Base-by-base conservation (phyloP, 1,284 basidiomycete species). In the Boletus mariae region DNA sequence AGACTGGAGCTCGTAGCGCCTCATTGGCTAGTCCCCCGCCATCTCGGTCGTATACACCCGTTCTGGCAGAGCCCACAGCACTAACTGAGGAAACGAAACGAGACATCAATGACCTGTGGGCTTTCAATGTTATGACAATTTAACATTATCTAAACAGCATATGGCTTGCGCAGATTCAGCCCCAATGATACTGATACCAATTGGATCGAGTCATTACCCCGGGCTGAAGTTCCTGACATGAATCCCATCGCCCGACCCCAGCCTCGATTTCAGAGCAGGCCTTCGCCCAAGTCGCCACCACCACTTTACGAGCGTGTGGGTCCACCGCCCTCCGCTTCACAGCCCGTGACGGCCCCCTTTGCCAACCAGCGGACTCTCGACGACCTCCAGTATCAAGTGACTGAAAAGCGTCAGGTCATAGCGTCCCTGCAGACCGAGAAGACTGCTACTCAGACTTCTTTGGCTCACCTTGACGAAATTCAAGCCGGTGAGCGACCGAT, bases 121-220 rank as follows among this genome's bases (percentile, higher is more conserved):
- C 76, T 59, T 44, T 31, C 40, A 29, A 13, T 34, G 23, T 12
- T 15, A 17, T 45, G 31, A 6, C 29, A 15, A 44, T 51, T 31
- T 12, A 7, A 34, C 6, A 23, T 7, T 47, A 29, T 25, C 44
- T 59, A n/a, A 61, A 47, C 31, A 29, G 12, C 8, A 35, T 17
- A 35, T 41, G 34, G 10, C 20, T 45, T 51, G 28, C 10, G n/a
- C 57, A 78, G 72, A 56, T 80, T 76, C 55, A 59, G 64, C n/a
- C 69, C 73, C 57, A 71, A 70, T 44, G 60, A 62, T 38, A 60
- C 69, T 32, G 79, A 81, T 62, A 58, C 74, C 42, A 76, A 74
- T 48, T 88, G 85, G 86, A 59, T 88, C 38, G 73, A 79, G 43
- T 79, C 80, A 20, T 71, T 88, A 49, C 70, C 80, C 31, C 79